Base-by-base conservation (phyloP, 176 grass and related monocot species). In the Aegilops bicornis region DNA sequence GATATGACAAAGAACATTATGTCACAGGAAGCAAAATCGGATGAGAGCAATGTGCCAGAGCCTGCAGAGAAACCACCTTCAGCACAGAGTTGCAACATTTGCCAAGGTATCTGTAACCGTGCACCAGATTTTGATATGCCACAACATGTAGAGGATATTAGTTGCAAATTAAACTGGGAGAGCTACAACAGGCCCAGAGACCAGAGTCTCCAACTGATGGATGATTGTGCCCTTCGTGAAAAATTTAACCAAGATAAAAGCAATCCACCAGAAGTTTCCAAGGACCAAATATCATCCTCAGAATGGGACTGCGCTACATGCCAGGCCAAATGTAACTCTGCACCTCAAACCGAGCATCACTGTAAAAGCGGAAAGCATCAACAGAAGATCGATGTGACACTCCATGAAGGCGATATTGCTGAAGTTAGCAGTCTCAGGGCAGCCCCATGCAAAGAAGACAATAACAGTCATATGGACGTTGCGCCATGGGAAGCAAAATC, bases 71-170 rank as follows among this genome's bases (percentile, higher is more conserved):
- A 31, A 45, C 25, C 45, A 31, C 25, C 73, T 24, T 35, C 27
- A 66, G 32, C 8, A 60, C 65, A 58, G 66, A 58, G 52, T 12
- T 87, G 85, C 60, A 45, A 15, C 60, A 64, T 84, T 47, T 90
- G 80, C 60, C 67, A 84, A 67, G 85, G 69, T 10, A 32, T 19
- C 1, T 85, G 61, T 36, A 76, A 43, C 20, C 45, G 67, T 16
- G 66, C 56, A 72, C 45, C 80, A 32, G 33, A 66, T 19, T 37
- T 79, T 60, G 43, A 66, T 27, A 76, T 54, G 47, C 45, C 73
- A 0, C 25, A 76, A 76, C 45, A 10, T 76, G 45, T 6, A 12
- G 73, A 76, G 47, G 17, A 76, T 3, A 76, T 0, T 0, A 76
- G 30, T 22, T 68, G 80, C 24, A 31, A 33, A 64, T 67, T 68